These are phyloP conservation scores for Lactifluus hygrophoroides DNA, from an alignment of 768 basidiomycete species.

Conservation along the genomic window DNA sequence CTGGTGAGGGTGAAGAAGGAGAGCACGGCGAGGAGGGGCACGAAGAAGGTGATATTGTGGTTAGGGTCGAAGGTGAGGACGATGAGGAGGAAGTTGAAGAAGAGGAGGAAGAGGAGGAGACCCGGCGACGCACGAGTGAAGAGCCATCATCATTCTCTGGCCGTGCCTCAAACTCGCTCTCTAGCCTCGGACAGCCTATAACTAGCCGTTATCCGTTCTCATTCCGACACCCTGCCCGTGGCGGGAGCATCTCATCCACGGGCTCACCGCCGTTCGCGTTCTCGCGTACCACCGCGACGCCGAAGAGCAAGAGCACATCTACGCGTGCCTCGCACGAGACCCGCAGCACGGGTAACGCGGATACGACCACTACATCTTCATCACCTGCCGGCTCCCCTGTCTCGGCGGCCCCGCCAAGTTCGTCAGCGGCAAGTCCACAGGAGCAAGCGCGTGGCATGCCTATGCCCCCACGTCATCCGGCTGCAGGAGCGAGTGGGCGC, in stretches of 20 bases:
- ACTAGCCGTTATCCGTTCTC: slow-evolving; percentile 63
- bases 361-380: slow-evolving; percentile 21
- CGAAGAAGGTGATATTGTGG: slow-evolving; percentile 24
- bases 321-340: slow-evolving; percentile 32
- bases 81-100: too few species aligned
- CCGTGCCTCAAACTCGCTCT: slow-evolving; percentile 47
- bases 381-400: slow-evolving; percentile 43
- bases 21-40: slow-evolving; percentile 25
- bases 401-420: slow-evolving; percentile 32
- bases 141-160: slow-evolving; percentile 57
- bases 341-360: slow-evolving; percentile 48
- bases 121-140: slow-evolving; percentile 30
- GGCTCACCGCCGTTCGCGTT: slow-evolving; percentile 26
- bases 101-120: slow-evolving; percentile 25
- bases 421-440: slow-evolving; percentile 22
- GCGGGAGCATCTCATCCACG: slow-evolving; percentile 37
- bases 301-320: slow-evolving; percentile 29
- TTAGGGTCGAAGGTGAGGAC: slow-evolving; percentile 29
- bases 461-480: slow-evolving; percentile 42
- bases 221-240: slow-evolving; percentile 45
- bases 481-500: slow-evolving; percentile 25
- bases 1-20: slow-evolving; percentile 28
- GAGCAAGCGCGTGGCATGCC: slow-evolving; percentile 30
- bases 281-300: slow-evolving; percentile 26
- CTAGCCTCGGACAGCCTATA: slow-evolving; percentile 73